phyloP scores from a whole-genome alignment of 208 protist genomes.

The Acanthamoeba divionensis region DNA sequence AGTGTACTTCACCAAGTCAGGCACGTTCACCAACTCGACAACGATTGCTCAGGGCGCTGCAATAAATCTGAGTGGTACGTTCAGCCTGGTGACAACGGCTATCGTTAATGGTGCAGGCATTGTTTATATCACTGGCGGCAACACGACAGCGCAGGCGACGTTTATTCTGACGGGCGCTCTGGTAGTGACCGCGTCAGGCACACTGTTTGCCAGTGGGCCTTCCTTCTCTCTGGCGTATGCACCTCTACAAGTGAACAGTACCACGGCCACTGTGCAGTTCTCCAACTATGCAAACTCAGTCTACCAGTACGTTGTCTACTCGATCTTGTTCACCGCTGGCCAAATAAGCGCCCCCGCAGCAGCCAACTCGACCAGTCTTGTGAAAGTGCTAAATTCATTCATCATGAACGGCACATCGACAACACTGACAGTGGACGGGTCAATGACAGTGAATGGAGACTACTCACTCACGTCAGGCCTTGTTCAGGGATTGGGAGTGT shows the following conservation, averaged over 20 bases:
- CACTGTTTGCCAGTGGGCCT: not conserved
- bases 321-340: too few relatives aligned
- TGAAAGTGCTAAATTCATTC: not conserved
- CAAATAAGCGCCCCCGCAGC: not conserved
- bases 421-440: not conserved
- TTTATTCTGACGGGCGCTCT: not conserved
- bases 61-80: slow-evolving; percentile 3
- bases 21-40: slow-evolving; percentile 3
- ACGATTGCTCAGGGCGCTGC: not conserved
- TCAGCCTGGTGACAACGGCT: not conserved
- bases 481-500: not conserved
- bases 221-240: not conserved
- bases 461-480: slow-evolving; percentile 41
- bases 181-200: not conserved
- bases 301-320: too few relatives aligned
- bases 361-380: not conserved
- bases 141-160: not conserved
- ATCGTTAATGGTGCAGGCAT: not conserved
- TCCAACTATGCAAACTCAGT: not conserved
- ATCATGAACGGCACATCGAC: not conserved
- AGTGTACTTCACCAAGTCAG: not conserved
- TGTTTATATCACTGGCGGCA: not conserved
- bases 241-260: not conserved
- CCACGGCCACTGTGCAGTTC: not conserved
- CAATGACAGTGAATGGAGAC: not conserved